phyloP scores from a whole-genome alignment of 352 stramenopile species.

The Pythium guiyangense region DNA sequence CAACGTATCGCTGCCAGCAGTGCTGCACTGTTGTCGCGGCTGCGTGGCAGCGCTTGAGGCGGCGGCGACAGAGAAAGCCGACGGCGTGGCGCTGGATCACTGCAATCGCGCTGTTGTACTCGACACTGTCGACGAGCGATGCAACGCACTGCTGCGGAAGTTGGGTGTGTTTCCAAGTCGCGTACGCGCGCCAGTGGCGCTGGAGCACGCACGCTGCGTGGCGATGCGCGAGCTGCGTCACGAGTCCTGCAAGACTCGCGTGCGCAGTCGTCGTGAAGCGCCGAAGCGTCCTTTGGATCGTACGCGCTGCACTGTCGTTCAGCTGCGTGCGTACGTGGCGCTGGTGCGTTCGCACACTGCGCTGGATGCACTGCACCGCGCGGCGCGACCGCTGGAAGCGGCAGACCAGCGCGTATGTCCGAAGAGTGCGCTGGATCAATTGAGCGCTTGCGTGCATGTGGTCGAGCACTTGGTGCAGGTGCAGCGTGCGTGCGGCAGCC shows the following conservation, averaged over 20 bases:
- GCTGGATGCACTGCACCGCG: neutral
- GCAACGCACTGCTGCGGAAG: conserved; percentile 19
- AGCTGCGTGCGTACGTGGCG: neutral
- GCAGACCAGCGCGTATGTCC: conserved; percentile 12
- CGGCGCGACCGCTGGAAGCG: conserved; percentile 18
- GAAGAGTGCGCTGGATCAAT: conserved; percentile 34
- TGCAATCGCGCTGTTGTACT: conserved; percentile 35
- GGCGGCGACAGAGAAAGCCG: conserved; percentile 39
- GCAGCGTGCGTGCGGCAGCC: neutral
- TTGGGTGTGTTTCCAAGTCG: conserved; percentile 18
- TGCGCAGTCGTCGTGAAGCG: neutral
- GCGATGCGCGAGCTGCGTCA: conserved; percentile 8
- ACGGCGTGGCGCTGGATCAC: conserved; percentile 38
- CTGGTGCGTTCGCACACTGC: conserved; percentile 12
- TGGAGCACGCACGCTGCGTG: conserved; percentile 24
- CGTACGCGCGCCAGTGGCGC: conserved; percentile 24
- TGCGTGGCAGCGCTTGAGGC: conserved; percentile 18
- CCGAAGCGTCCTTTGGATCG: conserved; percentile 22
- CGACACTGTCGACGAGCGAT: conserved; percentile 34
- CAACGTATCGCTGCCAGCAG: conserved; percentile 22
- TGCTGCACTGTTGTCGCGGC: conserved; percentile 31
- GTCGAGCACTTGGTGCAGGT: conserved; percentile 18
- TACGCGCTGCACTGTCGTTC: neutral
- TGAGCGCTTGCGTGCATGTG: conserved; percentile 15
- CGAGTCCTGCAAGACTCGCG: neutral